Conservation (phyloP, 2,329 filamentous ascomycete species). For the Diaporthe humulicola region DNA sequence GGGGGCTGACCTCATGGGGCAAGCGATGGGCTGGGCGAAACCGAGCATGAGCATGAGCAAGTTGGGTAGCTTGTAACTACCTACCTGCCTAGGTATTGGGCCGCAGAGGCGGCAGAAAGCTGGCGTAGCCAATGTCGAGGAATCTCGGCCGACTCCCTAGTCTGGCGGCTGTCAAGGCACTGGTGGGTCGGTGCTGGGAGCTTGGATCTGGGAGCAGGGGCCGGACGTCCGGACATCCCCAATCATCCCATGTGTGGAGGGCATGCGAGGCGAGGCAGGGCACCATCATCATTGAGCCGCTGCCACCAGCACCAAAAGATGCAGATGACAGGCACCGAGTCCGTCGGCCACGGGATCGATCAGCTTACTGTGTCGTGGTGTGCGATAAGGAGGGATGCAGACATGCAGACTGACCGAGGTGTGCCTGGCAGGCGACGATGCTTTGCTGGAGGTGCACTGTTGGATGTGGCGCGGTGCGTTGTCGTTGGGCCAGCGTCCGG, state of each 20-base stretch:
- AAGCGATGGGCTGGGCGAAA: constrained; percentile 24
- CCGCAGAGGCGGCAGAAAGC: constrained; percentile 9
- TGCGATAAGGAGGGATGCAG: not conserved
- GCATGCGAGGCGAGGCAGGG: constrained; percentile 25
- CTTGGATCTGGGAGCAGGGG: constrained; percentile 28
- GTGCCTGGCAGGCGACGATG: constrained; percentile 18
- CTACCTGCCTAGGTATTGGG: too few species aligned
- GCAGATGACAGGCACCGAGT: constrained; percentile 5
- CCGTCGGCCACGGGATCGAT: constrained; percentile 21
- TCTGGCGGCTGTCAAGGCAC: constrained; percentile 30
- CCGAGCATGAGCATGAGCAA: too few species aligned
- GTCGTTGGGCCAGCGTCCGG: constrained; percentile 40
- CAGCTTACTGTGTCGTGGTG: constrained; percentile 24
- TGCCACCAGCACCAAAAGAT: not conserved
- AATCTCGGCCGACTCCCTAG: constrained; percentile 24
- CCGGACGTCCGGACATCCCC: constrained; percentile 40
- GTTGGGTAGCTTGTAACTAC: constrained; percentile 15
- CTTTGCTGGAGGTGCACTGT: not conserved
- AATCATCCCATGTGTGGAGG: constrained; percentile 32
- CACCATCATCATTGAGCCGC: constrained; percentile 28
- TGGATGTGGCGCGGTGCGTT: not conserved
- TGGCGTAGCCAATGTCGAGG: constrained; percentile 22
- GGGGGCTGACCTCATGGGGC: constrained; percentile 21
- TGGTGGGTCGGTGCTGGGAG: constrained; percentile 30
- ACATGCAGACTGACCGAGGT: not conserved